Evolutionary conservation across 2,329 filamentous ascomycete genomes (phyloP).

Genomic region (Verticillium albo-atrum): DNA sequence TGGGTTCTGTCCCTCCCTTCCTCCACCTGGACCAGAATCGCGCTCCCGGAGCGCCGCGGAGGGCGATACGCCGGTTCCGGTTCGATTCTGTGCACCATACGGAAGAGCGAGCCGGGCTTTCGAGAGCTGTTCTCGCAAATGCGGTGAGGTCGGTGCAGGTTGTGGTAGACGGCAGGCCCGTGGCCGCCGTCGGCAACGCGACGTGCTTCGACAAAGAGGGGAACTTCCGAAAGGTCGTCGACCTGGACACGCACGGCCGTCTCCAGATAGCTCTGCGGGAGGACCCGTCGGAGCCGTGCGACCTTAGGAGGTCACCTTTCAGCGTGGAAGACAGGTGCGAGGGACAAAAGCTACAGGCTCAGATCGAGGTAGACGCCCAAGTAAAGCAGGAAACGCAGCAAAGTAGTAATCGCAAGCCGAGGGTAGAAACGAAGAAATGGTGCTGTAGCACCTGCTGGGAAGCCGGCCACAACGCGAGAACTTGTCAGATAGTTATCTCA

Average conservation of each 20-base stretch:
- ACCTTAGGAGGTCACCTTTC: not conserved
- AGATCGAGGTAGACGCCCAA: no score
- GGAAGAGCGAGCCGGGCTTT: not conserved
- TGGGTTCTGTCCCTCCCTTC: conserved; percentile 84
- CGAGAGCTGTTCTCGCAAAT: not conserved
- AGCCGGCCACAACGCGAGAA: not conserved
- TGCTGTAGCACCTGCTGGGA: not conserved
- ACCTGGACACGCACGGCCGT: not conserved
- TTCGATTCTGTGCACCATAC: not conserved
- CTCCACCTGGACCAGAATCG: no score
- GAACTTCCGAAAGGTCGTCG: not conserved
- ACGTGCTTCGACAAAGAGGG: not conserved
- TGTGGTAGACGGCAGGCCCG: not conserved
- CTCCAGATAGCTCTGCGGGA: not conserved
- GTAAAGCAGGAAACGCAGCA: not conserved
- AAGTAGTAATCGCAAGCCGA: not conserved
- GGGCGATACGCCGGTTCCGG: not conserved
- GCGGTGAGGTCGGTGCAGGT: not conserved
- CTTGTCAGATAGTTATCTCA: not conserved
- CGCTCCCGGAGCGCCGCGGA: conserved; percentile 46
- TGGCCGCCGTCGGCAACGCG: not conserved
- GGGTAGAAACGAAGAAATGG: not conserved
- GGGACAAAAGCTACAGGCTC: no score
- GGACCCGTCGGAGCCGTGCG: not conserved
- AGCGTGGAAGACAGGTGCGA: not conserved